Conservation (phyloP, 805 yeast species). For the Candida tallmaniae region DNA sequence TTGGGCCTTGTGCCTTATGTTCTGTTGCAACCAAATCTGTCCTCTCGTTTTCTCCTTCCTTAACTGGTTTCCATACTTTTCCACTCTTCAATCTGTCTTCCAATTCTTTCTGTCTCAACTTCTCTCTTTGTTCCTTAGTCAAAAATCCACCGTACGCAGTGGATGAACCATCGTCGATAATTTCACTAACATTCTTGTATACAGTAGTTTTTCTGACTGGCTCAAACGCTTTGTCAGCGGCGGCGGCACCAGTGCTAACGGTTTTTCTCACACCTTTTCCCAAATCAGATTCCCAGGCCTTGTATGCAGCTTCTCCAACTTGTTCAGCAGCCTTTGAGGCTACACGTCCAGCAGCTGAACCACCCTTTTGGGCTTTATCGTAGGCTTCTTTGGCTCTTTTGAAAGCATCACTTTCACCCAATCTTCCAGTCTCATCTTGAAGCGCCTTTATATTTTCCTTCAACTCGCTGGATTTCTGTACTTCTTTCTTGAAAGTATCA, state of each 20-base stretch:
- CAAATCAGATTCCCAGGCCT: conserved; percentile 95
- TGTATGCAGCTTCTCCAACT: conserved; percentile 82
- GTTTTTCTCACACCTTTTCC: conserved; percentile 86
- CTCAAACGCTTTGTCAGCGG: conserved; percentile 82
- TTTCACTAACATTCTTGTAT: conserved; percentile 83
- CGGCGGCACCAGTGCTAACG: conserved; percentile 77
- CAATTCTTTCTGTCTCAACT: conserved; percentile 50
- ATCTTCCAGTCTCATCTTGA: conserved; percentile 91
- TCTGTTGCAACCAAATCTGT: conserved; percentile 78
- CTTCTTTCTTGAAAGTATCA: conserved; percentile 86
- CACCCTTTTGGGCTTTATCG: conserved; percentile 70
- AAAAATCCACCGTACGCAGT: conserved; percentile 90
- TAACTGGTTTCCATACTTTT: conserved; percentile 51
- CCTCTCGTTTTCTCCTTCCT: conserved; percentile 63
- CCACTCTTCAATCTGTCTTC: conserved; percentile 58
- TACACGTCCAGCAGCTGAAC: conserved; percentile 66
- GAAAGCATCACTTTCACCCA: conserved; percentile 92
- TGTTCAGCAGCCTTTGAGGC: conserved; percentile 88
- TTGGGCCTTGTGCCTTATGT: conserved; percentile 67
- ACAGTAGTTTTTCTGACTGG: conserved; percentile 90
- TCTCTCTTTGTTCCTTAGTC: conserved; percentile 73
- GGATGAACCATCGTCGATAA: conserved; percentile 88
- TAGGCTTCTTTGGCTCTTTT: conserved; percentile 91
- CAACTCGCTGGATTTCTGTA: conserved; percentile 84
- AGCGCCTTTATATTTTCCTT: conserved; percentile 91